phyloP scores from a whole-genome alignment of 352 stramenopile species.

The Globisporangium nagaii region DNA sequence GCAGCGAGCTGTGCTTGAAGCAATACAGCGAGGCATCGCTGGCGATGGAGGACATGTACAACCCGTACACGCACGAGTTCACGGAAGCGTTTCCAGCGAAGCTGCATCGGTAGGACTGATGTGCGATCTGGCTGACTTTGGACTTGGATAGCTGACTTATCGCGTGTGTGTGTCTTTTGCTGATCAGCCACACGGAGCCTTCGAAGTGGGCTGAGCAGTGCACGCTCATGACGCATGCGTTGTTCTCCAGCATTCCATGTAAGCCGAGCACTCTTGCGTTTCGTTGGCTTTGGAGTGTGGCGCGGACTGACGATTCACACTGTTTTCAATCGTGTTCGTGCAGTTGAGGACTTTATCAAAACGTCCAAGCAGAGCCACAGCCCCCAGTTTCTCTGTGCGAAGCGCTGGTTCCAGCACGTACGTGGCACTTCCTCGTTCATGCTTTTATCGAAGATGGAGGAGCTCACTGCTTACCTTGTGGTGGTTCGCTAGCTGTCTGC shows the following conservation, averaged over 20 bases:
- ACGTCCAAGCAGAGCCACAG: slow-evolving; percentile 50
- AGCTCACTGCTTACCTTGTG: not conserved
- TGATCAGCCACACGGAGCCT: slow-evolving; percentile 43
- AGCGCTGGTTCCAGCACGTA: slow-evolving; percentile 85
- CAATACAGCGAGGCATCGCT: slow-evolving; percentile 13
- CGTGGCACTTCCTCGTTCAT: slow-evolving; percentile 5
- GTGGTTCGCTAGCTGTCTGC: slow-evolving; percentile 51
- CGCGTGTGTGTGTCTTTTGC: not conserved
- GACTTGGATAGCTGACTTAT: not conserved
- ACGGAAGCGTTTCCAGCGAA: slow-evolving; percentile 14
- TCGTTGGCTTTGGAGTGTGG: not conserved
- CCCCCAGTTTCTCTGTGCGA: slow-evolving; percentile 52
- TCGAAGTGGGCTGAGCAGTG: slow-evolving; percentile 67
- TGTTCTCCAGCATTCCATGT: slow-evolving; percentile 81
- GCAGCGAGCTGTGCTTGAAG: slow-evolving; percentile 6
- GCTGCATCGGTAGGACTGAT: slow-evolving; percentile 12
- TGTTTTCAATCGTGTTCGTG: not conserved
- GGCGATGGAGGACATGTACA: slow-evolving; percentile 23
- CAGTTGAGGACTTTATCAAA: slow-evolving; percentile 74
- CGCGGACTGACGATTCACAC: not conserved
- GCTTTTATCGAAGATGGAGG: not conserved
- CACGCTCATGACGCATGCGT: slow-evolving; percentile 70
- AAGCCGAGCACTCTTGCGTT: not conserved
- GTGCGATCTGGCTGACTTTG: not conserved
- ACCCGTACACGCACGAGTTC: slow-evolving; percentile 13